Base-by-base conservation (phyloP, 2,329 filamentous ascomycete species). In the Chrysoporthe puriensis region DNA sequence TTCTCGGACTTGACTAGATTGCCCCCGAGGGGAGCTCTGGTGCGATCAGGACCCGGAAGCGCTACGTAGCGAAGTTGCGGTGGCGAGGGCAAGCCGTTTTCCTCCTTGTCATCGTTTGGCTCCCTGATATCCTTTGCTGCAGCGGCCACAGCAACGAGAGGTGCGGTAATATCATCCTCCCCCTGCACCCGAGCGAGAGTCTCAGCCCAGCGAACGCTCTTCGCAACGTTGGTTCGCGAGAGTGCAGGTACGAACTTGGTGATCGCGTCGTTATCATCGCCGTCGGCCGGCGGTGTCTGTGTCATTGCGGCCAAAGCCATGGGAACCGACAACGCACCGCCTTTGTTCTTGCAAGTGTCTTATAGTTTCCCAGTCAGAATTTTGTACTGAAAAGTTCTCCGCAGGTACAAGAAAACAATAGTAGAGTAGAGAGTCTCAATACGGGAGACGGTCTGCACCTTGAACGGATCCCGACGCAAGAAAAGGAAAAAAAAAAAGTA, bases 271-370 rank as follows among this genome's bases (percentile, higher is more conserved):
- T 32, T n/a, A 8, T 7, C 42, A 18, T n/a, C 58, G 3, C 26
- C 50, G 1, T 21, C 52, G 8, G 16, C 16, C 9, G 34, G 18
- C 18, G 42, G 5, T 5, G 26, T 32, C 21, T 44, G 32, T 7
- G 60, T 32, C 48, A 64, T 63, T 21, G 57, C 71, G 1, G 74
- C 73, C 1, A 80, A 71, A 0, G 78, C 72, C 1, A 75, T 63
- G 18, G 71, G 70, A 0, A 80, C 79, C 7, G 71, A 73, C 5
- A 80, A 66, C 1, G 81, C 76, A 21, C 72, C 75, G 3, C 72
- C 78, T 73, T 82, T 83, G 69, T 84, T 84, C 70, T 80, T 81
- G 40, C 80, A 75, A 1, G 82, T 84, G 69, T 84, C 57, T 59
- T 57, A 34, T 8, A 21, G 32, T 9, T 26, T 9, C 16, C 2